Evolutionary conservation across 2,329 filamentous ascomycete genomes (phyloP), one percentile per base, ranked within the genome.

Genomic region (Fusarium cyanostomum): DNA sequence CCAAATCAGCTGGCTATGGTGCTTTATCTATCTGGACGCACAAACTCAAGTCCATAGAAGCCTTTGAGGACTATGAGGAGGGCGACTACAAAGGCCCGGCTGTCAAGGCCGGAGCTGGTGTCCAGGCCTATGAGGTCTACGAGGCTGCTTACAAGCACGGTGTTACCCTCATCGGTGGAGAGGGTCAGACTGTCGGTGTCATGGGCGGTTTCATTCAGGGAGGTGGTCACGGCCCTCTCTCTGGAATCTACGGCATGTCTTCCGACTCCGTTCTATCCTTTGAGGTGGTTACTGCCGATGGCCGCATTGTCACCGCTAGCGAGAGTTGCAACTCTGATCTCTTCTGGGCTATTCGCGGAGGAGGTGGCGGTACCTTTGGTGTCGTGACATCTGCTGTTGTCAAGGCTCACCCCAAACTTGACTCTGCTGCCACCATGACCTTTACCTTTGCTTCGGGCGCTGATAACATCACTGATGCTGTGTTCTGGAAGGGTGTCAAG

Each of bases 161-260:
- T 2, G 74, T 82, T 34, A 79, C 78, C 0, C 77, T 86, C 3
- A 79, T 87, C 13, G 83, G 82, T 13, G 86, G 86, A 5, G 82
- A 83, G 15, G 83, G 84, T 54, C 58, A 67, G 2, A 83, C 80
- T 0, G 85, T 89, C 8, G 86, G 86, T 1, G 67, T 86, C 7
- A 82, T 82, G 0, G 87, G 87, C n/a, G 86, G 87, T 2, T 89
- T 83, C 66, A 81, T 78, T 5, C 84, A 86, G 70, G 86, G 85
- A 6, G 87, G 84, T 15, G 87, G 87, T 0, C 84, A 87, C 66
- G 81, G 79, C 1, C 75, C 81, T 1, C 76, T 89, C 3, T 78
- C 77, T 12, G 81, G 81, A 0, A 73, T 71, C 8, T 84, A 83
- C 51, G 87, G 87, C 7, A 74, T 90, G 1, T 84, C 74, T 9